Evolutionary conservation across 352 stramenopile genomes (phyloP).

Genomic region (Pythium phragmitis): DNA sequence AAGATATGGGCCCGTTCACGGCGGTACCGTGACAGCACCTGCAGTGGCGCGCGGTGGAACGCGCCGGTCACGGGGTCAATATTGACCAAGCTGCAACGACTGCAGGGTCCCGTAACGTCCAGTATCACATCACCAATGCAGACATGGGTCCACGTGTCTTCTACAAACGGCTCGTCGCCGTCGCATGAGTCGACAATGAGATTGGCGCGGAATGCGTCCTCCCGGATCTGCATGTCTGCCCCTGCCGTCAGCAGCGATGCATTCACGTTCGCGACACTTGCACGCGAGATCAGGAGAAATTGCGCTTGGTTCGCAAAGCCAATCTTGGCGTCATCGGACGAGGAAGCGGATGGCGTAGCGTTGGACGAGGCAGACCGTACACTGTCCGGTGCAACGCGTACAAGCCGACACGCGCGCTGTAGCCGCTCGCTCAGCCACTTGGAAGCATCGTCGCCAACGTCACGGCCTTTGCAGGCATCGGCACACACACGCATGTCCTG

Average conservation of each 20-base stretch:
- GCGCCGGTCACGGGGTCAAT: conserved; percentile 68
- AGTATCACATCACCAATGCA: conserved; percentile 44
- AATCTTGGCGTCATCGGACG: conserved; percentile 35
- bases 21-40: conserved; percentile 73
- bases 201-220: conserved; percentile 76
- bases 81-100: conserved; percentile 84
- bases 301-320: conserved; percentile 78
- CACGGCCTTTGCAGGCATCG: conserved; percentile 45
- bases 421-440: conserved; percentile 69
- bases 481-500: conserved; percentile 56
- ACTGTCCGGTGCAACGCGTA: conserved; percentile 58
- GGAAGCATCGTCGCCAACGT: conserved; percentile 50
- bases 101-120: conserved; percentile 64
- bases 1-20: conserved; percentile 74
- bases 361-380: conserved; percentile 23
- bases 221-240: conserved; percentile 34
- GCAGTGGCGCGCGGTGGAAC: conserved; percentile 55
- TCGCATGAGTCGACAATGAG: conserved; percentile 54
- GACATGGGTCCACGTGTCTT: conserved; percentile 66
- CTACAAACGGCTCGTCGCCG: conserved; percentile 54
- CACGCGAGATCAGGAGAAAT: conserved; percentile 60
- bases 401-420: conserved; percentile 56
- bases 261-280: conserved; percentile 58
- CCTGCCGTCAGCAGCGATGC: conserved; percentile 33
- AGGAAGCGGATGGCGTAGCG: background rate